A percentile compares a stretch with the other conserved stretches of the same genome.
Conservation (phyloP, 495 filamentous ascomycete genomes). For the Tirmania nivea region DNA sequence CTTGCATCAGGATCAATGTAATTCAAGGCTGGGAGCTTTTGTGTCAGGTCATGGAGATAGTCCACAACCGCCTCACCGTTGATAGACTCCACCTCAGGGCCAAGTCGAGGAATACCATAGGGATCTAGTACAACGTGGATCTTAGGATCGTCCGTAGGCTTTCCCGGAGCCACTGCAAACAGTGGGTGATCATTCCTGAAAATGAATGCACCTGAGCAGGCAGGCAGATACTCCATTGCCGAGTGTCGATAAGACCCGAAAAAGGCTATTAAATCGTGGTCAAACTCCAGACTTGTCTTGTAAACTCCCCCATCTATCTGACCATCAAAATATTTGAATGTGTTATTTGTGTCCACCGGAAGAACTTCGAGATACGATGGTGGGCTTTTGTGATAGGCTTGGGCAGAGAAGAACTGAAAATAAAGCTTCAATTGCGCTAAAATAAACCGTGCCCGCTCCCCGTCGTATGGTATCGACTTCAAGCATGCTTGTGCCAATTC, state of each 20-base stretch:
- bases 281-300: neutral
- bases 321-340: neutral
- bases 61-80: neutral
- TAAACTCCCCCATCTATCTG: neutral
- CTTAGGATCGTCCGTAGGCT: neutral
- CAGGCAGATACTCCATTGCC: neutral
- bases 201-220: neutral
- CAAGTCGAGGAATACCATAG: neutral
- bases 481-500: neutral
- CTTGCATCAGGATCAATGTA: slow-evolving; percentile 16
- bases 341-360: neutral
- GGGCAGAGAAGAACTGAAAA: neutral
- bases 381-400: neutral
- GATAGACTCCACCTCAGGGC: neutral
- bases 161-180: neutral
- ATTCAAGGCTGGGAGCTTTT: neutral
- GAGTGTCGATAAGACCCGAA: neutral
- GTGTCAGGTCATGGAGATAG: neutral
- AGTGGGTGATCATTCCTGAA: neutral
- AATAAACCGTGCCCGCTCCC: neutral
- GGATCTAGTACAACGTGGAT: neutral
- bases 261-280: neutral
- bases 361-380: neutral
- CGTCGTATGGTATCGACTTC: neutral
- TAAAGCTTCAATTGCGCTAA: neutral